phyloP scores from a whole-genome alignment of 2,329 filamentous ascomycete species.

The Talaromyces sp. region DNA sequence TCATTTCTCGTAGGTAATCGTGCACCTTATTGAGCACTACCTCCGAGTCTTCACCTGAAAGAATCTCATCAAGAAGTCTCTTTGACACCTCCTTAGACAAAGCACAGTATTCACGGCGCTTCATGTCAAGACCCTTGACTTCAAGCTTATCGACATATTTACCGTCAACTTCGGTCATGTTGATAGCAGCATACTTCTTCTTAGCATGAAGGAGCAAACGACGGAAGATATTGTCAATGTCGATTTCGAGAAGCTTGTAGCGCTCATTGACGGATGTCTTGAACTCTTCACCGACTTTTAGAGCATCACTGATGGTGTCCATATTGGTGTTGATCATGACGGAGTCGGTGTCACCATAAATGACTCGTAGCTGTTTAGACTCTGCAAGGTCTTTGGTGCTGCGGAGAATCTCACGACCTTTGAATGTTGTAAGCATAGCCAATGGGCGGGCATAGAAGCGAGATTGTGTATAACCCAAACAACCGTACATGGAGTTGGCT shows the following conservation, averaged over 20 bases:
- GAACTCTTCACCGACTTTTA: constrained; percentile 91
- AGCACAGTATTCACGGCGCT: constrained; percentile 91
- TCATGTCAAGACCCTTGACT: constrained; percentile 98
- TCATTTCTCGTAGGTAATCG: constrained; percentile 83
- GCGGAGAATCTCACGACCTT: constrained; percentile 93
- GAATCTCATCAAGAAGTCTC: constrained; percentile 84
- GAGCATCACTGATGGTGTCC: constrained; percentile 82
- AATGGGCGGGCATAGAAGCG: constrained; percentile 95
- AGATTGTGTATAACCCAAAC: constrained; percentile 92
- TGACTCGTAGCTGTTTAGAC: constrained; percentile 84
- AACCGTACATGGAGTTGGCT: constrained; percentile 99
- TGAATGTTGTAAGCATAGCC: constrained; percentile 93
- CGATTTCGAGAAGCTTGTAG: constrained; percentile 90
- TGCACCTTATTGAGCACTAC: constrained; percentile 85
- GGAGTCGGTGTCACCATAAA: constrained; percentile 98
- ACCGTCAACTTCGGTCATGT: constrained; percentile 82
- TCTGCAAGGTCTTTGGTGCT: constrained; percentile 96
- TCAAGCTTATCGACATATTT: constrained; percentile 94
- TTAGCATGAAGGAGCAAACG: constrained; percentile 92
- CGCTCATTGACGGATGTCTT: constrained; percentile 91
- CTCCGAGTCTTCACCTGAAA: constrained; percentile 90
- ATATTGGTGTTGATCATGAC: constrained; percentile 99
- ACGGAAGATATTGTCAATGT: constrained; percentile 96
- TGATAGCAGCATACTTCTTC: constrained; percentile 98
- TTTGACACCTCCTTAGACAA: constrained; percentile 93